These are phyloP conservation scores for Clarireedia hainanense DNA, from an alignment of 2,329 filamentous ascomycete species.

Conservation along the genomic window DNA sequence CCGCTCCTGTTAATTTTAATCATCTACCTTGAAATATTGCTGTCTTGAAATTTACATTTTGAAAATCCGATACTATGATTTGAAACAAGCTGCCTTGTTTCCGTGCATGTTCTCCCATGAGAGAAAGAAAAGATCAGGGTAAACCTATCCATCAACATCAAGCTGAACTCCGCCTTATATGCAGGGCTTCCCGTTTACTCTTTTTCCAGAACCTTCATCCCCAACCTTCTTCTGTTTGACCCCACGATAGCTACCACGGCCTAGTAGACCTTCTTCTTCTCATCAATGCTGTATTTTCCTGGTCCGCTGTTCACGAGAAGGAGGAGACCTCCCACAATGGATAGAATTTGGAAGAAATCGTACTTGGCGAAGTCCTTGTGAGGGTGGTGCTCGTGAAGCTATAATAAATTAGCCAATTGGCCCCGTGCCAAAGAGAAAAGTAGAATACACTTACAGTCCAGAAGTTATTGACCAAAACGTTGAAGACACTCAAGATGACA, in stretches of 20 bases:
- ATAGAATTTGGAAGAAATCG: conserved; percentile 99
- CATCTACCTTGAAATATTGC: conserved; percentile 3
- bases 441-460: conserved; percentile 71
- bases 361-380: conserved; percentile 99
- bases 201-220: conserved; percentile 16
- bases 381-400: conserved; percentile 96
- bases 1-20: neutral
- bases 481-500: conserved; percentile 92
- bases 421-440: neutral
- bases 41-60: conserved; percentile 11
- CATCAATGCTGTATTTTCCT: conserved; percentile 94
- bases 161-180: conserved; percentile 10
- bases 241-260: conserved; percentile 5
- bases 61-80: conserved; percentile 9
- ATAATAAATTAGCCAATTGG: conserved; percentile 20
- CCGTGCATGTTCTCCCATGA: neutral
- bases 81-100: neutral
- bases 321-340: conserved; percentile 92
- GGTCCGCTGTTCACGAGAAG: conserved; percentile 98
- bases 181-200: conserved; percentile 10
- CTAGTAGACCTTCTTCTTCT: conserved; percentile 99
- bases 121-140: conserved; percentile 3
- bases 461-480: conserved; percentile 98
- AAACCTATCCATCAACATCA: neutral
- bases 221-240: conserved; percentile 10